Conservation (phyloP, 305 asterid species). For the Fraxinus angustifolia region DNA sequence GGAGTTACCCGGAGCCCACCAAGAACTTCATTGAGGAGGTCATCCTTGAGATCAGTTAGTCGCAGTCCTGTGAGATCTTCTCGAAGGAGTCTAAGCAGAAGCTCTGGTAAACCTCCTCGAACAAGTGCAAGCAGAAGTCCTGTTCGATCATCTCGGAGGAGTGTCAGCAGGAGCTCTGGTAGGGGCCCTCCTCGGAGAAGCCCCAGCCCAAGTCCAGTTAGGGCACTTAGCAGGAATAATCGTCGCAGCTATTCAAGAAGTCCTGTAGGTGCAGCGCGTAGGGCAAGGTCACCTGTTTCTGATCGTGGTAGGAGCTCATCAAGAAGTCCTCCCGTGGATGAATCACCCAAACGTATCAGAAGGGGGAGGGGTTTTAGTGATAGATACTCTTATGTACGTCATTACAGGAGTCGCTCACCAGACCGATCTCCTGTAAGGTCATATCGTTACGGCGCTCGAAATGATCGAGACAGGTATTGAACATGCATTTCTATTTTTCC, state of each 20-base stretch:
- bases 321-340: constrained; percentile 79
- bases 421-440: constrained; percentile 81
- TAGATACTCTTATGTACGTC: constrained; percentile 68
- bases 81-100: constrained; percentile 47
- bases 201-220: constrained; percentile 65
- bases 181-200: constrained; percentile 54
- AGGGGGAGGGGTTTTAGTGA: constrained; percentile 98
- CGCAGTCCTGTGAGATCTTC: constrained; percentile 56
- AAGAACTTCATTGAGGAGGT: constrained; percentile 53
- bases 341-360: constrained; percentile 84
- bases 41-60: constrained; percentile 55
- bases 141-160: constrained; percentile 43
- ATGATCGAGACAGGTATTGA: constrained; percentile 73
- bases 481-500: neutral
- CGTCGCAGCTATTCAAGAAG: constrained; percentile 77
- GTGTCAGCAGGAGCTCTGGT: constrained; percentile 71
- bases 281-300: constrained; percentile 66
- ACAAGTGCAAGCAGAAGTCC: constrained; percentile 65
- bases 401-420: constrained; percentile 85
- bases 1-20: constrained; percentile 49
- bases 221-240: constrained; percentile 54
- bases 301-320: constrained; percentile 77
- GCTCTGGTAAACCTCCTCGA: constrained; percentile 52
- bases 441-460: constrained; percentile 71
- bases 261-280: constrained; percentile 55